These are phyloP conservation scores for Colletotrichum orbiculare DNA, from an alignment of 2,329 filamentous ascomycete species.

Conservation along the genomic window DNA sequence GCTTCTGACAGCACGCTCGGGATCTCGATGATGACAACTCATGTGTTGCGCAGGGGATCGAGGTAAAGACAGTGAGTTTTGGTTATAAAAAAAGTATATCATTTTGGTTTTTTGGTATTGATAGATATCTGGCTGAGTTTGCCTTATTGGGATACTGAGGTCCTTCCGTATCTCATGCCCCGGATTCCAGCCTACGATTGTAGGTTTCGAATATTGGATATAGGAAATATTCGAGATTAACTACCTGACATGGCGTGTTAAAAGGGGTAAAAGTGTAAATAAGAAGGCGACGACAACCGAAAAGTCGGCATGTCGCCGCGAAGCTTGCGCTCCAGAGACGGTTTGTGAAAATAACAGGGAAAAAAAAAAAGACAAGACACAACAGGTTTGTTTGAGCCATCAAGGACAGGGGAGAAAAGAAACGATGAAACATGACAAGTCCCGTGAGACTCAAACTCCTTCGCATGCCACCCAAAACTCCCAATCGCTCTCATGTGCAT, in stretches of 20 bases:
- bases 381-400: background rate
- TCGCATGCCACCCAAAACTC: constrained; percentile 11
- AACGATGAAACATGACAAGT: too few species aligned
- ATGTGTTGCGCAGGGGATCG: too few species aligned
- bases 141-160: constrained; percentile 29
- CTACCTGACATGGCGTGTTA: constrained; percentile 8
- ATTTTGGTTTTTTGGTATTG: constrained; percentile 8
- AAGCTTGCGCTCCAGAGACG: constrained; percentile 24
- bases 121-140: constrained; percentile 6
- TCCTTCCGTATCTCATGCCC: constrained; percentile 26
- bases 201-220: constrained; percentile 15
- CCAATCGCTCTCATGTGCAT: constrained; percentile 18
- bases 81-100: background rate
- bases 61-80: background rate
- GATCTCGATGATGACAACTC: too few species aligned
- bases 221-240: constrained; percentile 24
- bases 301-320: background rate
- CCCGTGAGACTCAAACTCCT: background rate
- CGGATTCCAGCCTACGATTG: constrained; percentile 32
- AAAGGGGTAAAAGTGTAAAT: constrained; percentile 3
- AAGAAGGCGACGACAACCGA: constrained; percentile 2
- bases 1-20: too few species aligned
- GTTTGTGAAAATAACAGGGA: constrained; percentile 2
- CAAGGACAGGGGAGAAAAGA: background rate
- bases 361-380: background rate